phyloP scores from a whole-genome alignment of 176 grass and related monocot species.

The Paspalum vaginatum region DNA sequence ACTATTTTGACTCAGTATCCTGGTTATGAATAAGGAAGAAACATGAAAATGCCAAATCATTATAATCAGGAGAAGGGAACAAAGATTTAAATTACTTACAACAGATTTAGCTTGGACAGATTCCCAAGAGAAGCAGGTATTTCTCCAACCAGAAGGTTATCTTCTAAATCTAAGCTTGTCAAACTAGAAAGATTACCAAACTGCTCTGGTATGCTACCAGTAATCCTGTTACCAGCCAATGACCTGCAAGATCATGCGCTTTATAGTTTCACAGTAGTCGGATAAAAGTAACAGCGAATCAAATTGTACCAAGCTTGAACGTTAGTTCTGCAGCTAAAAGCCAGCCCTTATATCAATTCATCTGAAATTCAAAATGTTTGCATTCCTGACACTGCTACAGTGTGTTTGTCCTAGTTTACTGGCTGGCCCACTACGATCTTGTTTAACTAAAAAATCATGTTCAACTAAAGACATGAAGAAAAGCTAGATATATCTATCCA shows the following conservation, averaged over 20 bases:
- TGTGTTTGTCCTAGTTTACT: conserved; percentile 7
- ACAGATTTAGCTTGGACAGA: conserved; percentile 57
- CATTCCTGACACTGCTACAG: background rate
- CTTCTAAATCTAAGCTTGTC: conserved; percentile 68
- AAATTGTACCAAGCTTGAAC: background rate
- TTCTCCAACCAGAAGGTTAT: conserved; percentile 65
- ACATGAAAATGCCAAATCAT: conserved; percentile 1
- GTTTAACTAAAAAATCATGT: background rate
- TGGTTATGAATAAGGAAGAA: conserved; percentile 44
- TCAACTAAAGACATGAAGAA: background rate
- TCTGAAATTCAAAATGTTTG: background rate
- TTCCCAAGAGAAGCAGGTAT: conserved; percentile 81
- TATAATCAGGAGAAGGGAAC: conserved; percentile 11
- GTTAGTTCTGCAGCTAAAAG: conserved; percentile 1
- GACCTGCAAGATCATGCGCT: conserved; percentile 57
- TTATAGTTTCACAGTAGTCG: conserved; percentile 22
- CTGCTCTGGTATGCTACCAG: conserved; percentile 64
- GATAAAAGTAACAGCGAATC: background rate
- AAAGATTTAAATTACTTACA: conserved; percentile 56
- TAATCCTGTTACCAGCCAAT: conserved; percentile 66
- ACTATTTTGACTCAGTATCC: conserved; percentile 75
- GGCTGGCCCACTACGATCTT: background rate
- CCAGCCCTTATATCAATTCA: background rate
- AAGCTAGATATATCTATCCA: conserved; percentile 1
- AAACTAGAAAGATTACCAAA: conserved; percentile 79